These are phyloP conservation scores for Acer negundo DNA, from an alignment of 345 rosid species.

Conservation along the genomic window DNA sequence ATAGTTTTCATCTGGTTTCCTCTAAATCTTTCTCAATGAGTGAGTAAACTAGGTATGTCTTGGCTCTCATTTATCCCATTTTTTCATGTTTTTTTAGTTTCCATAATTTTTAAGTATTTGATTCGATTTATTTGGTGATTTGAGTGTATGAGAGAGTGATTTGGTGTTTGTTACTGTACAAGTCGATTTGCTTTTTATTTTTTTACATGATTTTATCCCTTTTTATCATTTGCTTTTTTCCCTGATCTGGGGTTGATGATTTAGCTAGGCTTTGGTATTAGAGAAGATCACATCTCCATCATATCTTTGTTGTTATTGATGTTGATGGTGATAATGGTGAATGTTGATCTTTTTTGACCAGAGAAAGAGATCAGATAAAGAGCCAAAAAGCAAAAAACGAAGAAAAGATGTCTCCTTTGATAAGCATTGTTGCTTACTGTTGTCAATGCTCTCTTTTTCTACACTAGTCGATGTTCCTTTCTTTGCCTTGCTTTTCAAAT, in stretches of 20 bases:
- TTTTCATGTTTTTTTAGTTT: slow-evolving; percentile 9
- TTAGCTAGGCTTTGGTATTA: slow-evolving; percentile 34
- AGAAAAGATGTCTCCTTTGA: slow-evolving; percentile 31
- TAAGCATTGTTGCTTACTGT: slow-evolving; percentile 26
- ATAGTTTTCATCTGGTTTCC: not conserved
- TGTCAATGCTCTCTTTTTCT: slow-evolving; percentile 27
- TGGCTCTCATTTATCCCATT: slow-evolving; percentile 21
- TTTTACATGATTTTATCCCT: not conserved
- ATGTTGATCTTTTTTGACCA: slow-evolving; percentile 36
- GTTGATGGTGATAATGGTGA: slow-evolving; percentile 22
- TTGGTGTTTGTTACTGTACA: not conserved
- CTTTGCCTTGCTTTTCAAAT: slow-evolving; percentile 6
- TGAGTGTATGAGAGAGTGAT: not conserved
- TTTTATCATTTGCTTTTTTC: too few relatives aligned
- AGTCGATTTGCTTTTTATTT: not conserved
- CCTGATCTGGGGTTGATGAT: slow-evolving; percentile 40
- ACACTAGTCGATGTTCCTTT: not conserved
- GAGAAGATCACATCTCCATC: slow-evolving; percentile 30
- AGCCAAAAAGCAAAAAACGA: slow-evolving; percentile 30
- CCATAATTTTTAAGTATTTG: not conserved
- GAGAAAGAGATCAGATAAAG: slow-evolving; percentile 37
- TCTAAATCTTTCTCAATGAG: not conserved
- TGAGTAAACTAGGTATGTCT: slow-evolving; percentile 15
- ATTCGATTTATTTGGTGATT: slow-evolving; percentile 12
- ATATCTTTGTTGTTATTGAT: slow-evolving; percentile 23